A percentile compares a stretch with the other conserved stretches of the same genome.
phyloP scores from a whole-genome alignment of 495 filamentous ascomycete genomes.

The Aspergillus diversus region DNA sequence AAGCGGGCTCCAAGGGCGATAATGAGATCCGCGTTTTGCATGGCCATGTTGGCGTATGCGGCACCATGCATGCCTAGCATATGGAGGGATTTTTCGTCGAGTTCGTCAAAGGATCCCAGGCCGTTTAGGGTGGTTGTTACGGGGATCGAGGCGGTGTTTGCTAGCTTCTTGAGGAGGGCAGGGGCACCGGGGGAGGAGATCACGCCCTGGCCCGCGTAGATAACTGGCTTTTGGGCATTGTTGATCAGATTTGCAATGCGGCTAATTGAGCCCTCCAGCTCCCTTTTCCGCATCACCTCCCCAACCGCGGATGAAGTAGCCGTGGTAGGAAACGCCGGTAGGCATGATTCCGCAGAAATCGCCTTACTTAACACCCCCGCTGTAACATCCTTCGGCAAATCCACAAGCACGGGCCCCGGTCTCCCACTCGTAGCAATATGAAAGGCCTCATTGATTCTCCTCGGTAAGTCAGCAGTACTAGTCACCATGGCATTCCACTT shows the following conservation, averaged over 20 bases:
- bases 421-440: slow-evolving; percentile 62
- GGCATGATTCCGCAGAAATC: slow-evolving; percentile 43
- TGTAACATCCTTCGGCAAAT: slow-evolving; percentile 64
- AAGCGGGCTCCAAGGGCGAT: slow-evolving; percentile 65
- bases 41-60: slow-evolving; percentile 65
- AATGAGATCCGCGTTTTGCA: slow-evolving; percentile 67
- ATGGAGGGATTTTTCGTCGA: slow-evolving; percentile 58
- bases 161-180: slow-evolving; percentile 54
- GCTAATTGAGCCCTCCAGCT: slow-evolving; percentile 52
- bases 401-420: slow-evolving; percentile 65
- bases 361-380: slow-evolving; percentile 53
- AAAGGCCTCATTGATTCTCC: slow-evolving; percentile 64
- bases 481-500: slow-evolving; percentile 69
- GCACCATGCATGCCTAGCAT: slow-evolving; percentile 70
- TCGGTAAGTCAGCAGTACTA: slow-evolving; percentile 61
- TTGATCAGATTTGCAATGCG: slow-evolving; percentile 61
- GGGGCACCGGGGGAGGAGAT: slow-evolving; percentile 55
- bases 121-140: slow-evolving; percentile 70
- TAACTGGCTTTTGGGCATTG: slow-evolving; percentile 59
- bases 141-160: slow-evolving; percentile 61
- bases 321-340: slow-evolving; percentile 37
- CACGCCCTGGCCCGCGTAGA: slow-evolving; percentile 64
- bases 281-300: slow-evolving; percentile 47
- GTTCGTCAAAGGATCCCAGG: slow-evolving; percentile 63
- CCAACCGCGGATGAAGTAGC: slow-evolving; percentile 57